Evolutionary conservation across 2,329 filamentous ascomycete genomes (phyloP).

Genomic region (Corinectria fuckeliana): DNA sequence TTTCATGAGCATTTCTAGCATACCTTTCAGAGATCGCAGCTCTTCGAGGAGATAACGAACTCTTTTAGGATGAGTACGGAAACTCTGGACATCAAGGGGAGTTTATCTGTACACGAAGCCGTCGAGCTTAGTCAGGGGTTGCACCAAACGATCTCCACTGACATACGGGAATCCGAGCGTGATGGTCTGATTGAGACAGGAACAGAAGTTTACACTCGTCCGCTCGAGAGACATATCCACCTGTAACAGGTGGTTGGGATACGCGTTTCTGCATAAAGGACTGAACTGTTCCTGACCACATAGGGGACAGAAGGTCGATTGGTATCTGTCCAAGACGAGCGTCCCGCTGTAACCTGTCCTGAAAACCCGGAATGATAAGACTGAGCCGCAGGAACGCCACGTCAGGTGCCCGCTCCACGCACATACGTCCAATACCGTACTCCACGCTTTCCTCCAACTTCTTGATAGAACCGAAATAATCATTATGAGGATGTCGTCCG

Average conservation of each 20-base stretch:
- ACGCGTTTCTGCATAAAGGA: constrained; percentile 38
- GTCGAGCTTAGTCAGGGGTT: no score
- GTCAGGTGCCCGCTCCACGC: background rate
- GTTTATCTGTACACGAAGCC: no score
- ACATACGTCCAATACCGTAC: constrained; percentile 32
- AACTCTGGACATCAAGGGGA: no score
- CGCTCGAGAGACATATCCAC: constrained; percentile 28
- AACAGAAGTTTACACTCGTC: constrained; percentile 41
- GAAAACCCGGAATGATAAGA: constrained; percentile 26
- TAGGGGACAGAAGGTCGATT: constrained; percentile 37
- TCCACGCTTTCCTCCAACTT: constrained; percentile 16
- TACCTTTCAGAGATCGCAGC: no score
- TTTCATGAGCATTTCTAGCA: no score
- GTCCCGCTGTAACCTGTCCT: constrained; percentile 26
- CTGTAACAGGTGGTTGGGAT: constrained; percentile 12
- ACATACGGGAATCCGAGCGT: constrained; percentile 32
- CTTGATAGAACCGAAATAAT: constrained; percentile 34
- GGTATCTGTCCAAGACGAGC: constrained; percentile 34
- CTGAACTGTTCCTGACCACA: constrained; percentile 38
- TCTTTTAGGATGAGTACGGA: no score
- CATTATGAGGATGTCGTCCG: constrained; percentile 36
- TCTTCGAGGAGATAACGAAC: no score
- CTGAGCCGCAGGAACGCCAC: constrained; percentile 41
- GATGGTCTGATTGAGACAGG: constrained; percentile 30
- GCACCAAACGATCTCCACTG: constrained; percentile 42